Evolutionary conservation across 345 rosid genomes (phyloP), one percentile per base, ranked within the genome.

Genomic region (Arabis hirsuta): DNA sequence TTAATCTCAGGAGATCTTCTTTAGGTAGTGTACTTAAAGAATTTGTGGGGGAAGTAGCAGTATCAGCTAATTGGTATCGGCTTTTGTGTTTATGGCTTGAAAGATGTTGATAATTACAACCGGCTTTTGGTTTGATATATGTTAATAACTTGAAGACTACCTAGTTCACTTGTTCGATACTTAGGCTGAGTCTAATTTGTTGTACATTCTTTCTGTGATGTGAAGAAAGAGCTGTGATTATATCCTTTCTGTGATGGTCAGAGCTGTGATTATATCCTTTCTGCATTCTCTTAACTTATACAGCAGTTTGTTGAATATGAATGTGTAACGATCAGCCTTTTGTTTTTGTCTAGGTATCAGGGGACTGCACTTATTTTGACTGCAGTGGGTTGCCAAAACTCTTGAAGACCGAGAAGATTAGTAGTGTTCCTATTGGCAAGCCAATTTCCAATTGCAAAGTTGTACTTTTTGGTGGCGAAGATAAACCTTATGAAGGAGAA

Each of bases 351-450:
- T 72, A 95, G 99, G 99, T 91, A 47, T 83, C 97, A 65, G 97
- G 97, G 61, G 99, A 95, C 78, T 91, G 96, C 80, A 84, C 86
- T 41, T 91, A 84, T 80, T 95, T 90, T 80, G 97, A 95, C 81
- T 95, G 96, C 87, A 82, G 86, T 76, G 79, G 73, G 77, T 74
- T 95, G 84, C 88, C 90, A n/a, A 61, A 51, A 60, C 78, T 95
- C 77, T 82, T 91, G 81, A 85, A 84, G 76, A 78, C 64, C n/a
- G 87, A 82, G 73, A 68, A 72, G 27, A 73, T 91, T 74, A 55
- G 79, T 71, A 88, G 84, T 80, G 97, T 95, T 71, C 99, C 99
- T 8, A 88, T 95, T 82, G 99, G 99, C 62, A 64, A 81, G 69
- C 96, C 96, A 38, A 88, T 95, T 58, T 76, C 91, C 48, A 86